Percentiles rank a stretch among this genome's conserved stretches.
phyloP scores from a whole-genome alignment of 257 asterid species.

The Solanum tarijense region DNA sequence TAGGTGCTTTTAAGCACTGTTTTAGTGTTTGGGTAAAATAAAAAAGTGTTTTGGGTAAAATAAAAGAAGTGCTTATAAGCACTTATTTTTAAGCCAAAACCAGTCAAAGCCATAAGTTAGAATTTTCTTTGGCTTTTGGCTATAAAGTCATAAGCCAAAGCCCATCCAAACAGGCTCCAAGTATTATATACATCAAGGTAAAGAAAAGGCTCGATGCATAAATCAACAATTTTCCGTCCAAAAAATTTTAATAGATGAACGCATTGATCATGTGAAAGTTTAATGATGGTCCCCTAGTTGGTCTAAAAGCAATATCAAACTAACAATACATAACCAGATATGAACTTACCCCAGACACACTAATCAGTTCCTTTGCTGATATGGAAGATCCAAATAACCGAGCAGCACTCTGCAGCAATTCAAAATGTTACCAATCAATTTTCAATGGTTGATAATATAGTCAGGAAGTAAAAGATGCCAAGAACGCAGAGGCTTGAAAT shows the following conservation, averaged over 20 bases:
- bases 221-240: neutral
- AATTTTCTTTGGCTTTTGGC: neutral
- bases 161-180: neutral
- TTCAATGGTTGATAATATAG: neutral
- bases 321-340: neutral
- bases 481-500: neutral
- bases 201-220: neutral
- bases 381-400: conserved; percentile 91
- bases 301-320: neutral
- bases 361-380: conserved; percentile 66
- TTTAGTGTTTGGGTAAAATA: neutral
- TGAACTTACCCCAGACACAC: conserved; percentile 85
- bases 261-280: neutral
- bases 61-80: neutral
- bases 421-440: conserved; percentile 3
- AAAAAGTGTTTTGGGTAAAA: too few species aligned
- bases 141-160: neutral
- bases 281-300: neutral
- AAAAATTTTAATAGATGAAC: neutral
- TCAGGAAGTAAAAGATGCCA: neutral
- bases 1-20: neutral
- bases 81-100: neutral
- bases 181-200: neutral
- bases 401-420: conserved; percentile 77
- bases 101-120: neutral